Percentiles rank a stretch among this genome's conserved stretches.
phyloP scores from a whole-genome alignment of 2,329 filamentous ascomycete genomes.

The Neofusicoccum umdonicola region DNA sequence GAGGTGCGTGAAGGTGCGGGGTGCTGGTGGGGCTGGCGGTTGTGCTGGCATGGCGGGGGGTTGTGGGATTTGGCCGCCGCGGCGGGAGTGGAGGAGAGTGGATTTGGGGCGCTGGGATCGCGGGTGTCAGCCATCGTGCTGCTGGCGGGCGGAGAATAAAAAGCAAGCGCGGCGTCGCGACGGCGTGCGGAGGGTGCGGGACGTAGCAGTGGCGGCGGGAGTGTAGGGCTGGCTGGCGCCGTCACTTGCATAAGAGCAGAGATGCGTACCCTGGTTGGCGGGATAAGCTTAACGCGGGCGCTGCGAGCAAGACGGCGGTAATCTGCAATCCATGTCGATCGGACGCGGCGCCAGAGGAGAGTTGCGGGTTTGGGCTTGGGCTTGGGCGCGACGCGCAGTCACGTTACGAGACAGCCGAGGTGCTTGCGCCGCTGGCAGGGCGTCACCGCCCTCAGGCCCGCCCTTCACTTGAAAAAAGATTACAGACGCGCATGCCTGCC shows the following conservation, averaged over 20 bases:
- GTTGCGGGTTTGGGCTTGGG: not conserved
- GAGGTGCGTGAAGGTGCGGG: constrained; percentile 53
- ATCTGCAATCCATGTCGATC: constrained; percentile 11
- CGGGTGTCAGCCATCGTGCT: not conserved
- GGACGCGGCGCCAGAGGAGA: not conserved
- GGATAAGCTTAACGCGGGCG: not conserved
- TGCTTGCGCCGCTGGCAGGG: too few species aligned
- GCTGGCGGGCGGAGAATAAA: not conserved
- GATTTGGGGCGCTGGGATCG: too few species aligned
- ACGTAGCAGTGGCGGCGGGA: not conserved
- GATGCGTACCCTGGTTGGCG: not conserved
- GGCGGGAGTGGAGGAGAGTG: too few species aligned
- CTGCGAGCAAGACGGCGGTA: not conserved
- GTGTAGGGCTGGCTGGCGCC: not conserved
- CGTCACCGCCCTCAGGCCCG: not conserved
- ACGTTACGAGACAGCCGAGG: not conserved
- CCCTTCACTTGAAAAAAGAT: not conserved
- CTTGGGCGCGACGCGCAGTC: not conserved
- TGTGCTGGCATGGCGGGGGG: not conserved
- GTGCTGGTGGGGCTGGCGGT: not conserved
- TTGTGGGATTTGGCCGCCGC: too few species aligned
- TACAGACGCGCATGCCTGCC: not conserved
- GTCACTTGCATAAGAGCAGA: not conserved
- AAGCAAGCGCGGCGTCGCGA: not conserved
- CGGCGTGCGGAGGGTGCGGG: not conserved